Base-by-base conservation (phyloP, 2,329 filamentous ascomycete genomes). In the Diaporthe ilicicola region DNA sequence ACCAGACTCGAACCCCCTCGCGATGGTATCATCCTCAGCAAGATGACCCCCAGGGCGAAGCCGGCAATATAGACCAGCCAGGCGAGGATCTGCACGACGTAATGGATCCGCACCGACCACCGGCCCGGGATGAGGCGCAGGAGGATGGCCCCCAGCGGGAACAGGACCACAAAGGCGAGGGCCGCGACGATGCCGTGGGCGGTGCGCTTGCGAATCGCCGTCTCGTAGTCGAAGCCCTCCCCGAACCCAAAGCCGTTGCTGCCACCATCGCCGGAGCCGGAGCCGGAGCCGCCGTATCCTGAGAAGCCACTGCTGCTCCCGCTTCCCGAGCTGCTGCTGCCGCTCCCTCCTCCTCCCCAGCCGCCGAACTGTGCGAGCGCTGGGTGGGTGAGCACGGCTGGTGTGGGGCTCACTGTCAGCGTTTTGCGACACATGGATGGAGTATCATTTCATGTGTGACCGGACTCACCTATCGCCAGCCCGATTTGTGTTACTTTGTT, bases 31-130 rank as follows among this genome's bases (percentile, higher is more conserved):
- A 75, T 76, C 10, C 70, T 70, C 0, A 83, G 78, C 3, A 87
- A 74, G 34, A 80, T 81, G n/a, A 87, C 77, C 1, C 85, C 85
- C 34, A 87, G 50, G 0, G 76, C 84, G 0, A 81, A 82, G 3
- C 77, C 84, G 4, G 80, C 80, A 3, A 84, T 70, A 62, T 80
- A 85, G 1, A 84, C 44, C 3, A 78, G 27, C 59, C 79, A 81
- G 1, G 80, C 82, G 2, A 83, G 7, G 10, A 79, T 32, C 75
- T 87, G 84, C 15, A 79, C 76, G 2, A 78, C 19, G 17, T 77
- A 84, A 74, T 87, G 85, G 19, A 79, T 62, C 75, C 80, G 76
- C 70, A 84, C 76, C 2, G 80, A 76, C n/a, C 79, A 73, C 7
- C 79, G 77, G 5, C 82, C 80, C 0, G 81, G 79, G 0, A 83